Evolutionary conservation across 345 rosid genomes (phyloP).

Genomic region (Punica granatum): DNA sequence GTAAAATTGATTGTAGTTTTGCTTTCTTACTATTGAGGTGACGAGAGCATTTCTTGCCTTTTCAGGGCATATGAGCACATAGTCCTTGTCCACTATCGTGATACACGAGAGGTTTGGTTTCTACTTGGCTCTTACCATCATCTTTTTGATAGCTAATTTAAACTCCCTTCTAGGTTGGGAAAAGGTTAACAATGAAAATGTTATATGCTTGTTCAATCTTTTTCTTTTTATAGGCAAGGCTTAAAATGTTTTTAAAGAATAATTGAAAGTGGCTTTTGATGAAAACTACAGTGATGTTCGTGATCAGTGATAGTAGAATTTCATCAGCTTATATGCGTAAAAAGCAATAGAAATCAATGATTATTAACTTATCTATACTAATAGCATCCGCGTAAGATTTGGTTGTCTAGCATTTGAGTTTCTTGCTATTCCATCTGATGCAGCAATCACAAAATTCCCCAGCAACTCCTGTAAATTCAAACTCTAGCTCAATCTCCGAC

Average conservation of each 20-base stretch:
- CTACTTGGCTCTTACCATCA: neutral
- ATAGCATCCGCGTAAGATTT: neutral
- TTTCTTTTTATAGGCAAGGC: neutral
- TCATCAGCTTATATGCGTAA: neutral
- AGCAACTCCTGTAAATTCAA: constrained; percentile 69
- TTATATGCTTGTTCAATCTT: neutral
- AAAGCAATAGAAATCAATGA: neutral
- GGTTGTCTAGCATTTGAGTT: neutral
- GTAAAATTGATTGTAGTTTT: neutral
- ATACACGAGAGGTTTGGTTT: constrained; percentile 70
- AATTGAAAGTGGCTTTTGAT: neutral
- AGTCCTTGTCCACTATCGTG: constrained; percentile 98
- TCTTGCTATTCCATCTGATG: neutral
- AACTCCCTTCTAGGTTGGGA: neutral
- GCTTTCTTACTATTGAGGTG: neutral
- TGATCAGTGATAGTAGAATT: neutral
- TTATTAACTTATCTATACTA: neutral
- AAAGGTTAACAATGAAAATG: neutral
- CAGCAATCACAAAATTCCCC: constrained; percentile 59
- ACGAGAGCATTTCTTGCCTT: neutral
- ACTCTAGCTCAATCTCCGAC: constrained; percentile 68
- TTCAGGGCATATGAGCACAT: constrained; percentile 78
- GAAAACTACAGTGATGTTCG: neutral
- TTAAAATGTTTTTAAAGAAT: neutral
- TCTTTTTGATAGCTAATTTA: neutral